Conservation (phyloP, 345 rosid species). For the Adansonia digitata region DNA sequence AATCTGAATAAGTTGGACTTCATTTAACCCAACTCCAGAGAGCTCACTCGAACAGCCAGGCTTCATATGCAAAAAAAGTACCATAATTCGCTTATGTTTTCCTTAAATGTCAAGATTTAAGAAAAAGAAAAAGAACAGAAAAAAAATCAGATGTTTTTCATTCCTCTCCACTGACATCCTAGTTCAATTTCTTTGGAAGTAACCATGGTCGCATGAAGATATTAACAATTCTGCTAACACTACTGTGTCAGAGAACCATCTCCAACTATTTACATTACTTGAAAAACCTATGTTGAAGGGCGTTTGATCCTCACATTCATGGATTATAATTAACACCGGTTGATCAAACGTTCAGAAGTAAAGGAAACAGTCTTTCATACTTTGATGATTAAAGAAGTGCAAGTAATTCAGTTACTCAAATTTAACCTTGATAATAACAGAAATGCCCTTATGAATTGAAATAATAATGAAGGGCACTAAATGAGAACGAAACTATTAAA, state of each 20-base stretch:
- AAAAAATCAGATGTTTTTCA: neutral
- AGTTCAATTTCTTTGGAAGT: neutral
- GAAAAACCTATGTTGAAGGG: neutral
- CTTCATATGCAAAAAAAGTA: constrained; percentile 34
- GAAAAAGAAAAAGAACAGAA: neutral
- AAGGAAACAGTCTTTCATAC: neutral
- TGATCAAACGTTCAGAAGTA: neutral
- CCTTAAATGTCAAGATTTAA: neutral
- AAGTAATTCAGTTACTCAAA: neutral
- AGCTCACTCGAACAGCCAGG: constrained; percentile 96
- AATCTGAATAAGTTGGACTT: constrained; percentile 73
- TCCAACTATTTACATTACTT: neutral
- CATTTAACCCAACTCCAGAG: constrained; percentile 47
- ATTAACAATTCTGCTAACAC: neutral
- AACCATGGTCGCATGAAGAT: neutral
- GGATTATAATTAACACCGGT: neutral
- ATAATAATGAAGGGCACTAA: neutral
- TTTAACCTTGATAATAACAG: neutral
- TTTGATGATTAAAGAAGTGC: neutral
- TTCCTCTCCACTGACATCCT: neutral
- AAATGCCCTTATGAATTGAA: neutral
- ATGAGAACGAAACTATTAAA: neutral
- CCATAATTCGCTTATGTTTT: neutral
- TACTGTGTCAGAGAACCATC: neutral
- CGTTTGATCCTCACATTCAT: neutral